Conservation (phyloP, 2,329 filamentous ascomycete genomes). For the Neoscytalidium dimidiatum region DNA sequence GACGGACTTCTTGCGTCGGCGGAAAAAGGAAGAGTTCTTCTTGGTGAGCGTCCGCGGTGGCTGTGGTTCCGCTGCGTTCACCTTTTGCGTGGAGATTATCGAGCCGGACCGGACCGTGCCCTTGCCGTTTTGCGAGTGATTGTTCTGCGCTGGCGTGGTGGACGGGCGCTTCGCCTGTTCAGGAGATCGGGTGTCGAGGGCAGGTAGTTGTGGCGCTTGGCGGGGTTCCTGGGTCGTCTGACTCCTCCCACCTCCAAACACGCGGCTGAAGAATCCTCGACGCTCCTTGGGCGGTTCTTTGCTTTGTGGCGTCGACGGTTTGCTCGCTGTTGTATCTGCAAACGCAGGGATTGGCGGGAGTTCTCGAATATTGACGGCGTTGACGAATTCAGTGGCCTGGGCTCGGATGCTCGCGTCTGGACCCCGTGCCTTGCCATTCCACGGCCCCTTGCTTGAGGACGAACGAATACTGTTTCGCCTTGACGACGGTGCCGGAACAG, state of each 20-base stretch:
- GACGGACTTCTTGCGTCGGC: conserved; percentile 87
- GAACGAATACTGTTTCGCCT: conserved; percentile 59
- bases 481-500: conserved; percentile 26
- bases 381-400: conserved; percentile 52
- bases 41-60: conserved; percentile 64
- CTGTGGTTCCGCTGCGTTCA: background rate
- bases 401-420: conserved; percentile 43
- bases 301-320: conserved; percentile 44
- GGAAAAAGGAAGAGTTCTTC: conserved; percentile 93
- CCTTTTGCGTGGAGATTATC: background rate
- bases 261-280: conserved; percentile 87
- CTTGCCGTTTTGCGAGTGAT: conserved; percentile 18
- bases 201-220: background rate
- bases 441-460: conserved; percentile 51
- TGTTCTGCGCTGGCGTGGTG: conserved; percentile 16
- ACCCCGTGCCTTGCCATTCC: conserved; percentile 46
- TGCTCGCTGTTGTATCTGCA: conserved; percentile 53
- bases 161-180: conserved; percentile 13
- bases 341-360: conserved; percentile 48
- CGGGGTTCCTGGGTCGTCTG: conserved; percentile 16
- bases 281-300: conserved; percentile 54
- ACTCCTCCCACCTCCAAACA: conserved; percentile 64
- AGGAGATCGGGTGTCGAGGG: conserved; percentile 20
- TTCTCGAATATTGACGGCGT: conserved; percentile 45
- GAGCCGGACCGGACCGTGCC: background rate